Evolutionary conservation across 2,329 filamentous ascomycete genomes (phyloP), one percentile per base, ranked within the genome.

Genomic region (Fusarium sp.): DNA sequence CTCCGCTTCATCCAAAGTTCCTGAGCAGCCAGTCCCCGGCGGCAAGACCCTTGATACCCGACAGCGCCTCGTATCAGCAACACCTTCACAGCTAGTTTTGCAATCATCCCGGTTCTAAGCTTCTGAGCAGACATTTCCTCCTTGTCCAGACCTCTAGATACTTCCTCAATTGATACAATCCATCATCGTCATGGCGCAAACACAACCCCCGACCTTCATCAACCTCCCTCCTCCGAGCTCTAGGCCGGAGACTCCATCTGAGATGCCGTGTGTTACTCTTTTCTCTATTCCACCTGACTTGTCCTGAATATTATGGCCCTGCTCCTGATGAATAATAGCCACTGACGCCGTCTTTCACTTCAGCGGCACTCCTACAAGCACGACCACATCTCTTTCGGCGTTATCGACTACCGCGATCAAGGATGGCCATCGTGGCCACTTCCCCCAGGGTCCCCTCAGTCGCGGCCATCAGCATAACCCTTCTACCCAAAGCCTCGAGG

Each of bases 391-490:
- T 54, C 91, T 98, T 76, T 97, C 94, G 27, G 91, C 94, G 43
- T 87, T 98, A 49, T 97, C 94, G 18, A 98, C 95, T 20, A 96
- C 94, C 15, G 95, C 95, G 54, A 97, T 97, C 85, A 97, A 98
- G 82, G 95, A 98, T 78, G 95, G 95, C 74, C 94, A 98, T 77
- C 92, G 94, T 65, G 95, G 95, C 69, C 90, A 94, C 77, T 86
- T 91, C 29, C 88, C 90, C 29, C 86, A 90, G 24, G 77, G 77
- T 11, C 74, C 80, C 62, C 84, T 87, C 60, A 84, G 84, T 67
- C 88, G 89, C 53, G 83, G 87, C 74, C 83, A 90, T 78, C 81
- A 89, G 75, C 84, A 89, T 76, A 85, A 87, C 74, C 83, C 86
- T 72, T 81, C 88, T 9, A 88, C 88, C 57, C 91, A 88, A 71